Conservation (phyloP, 1,284 basidiomycete genomes). For the Taiwanofungus camphoratus region DNA sequence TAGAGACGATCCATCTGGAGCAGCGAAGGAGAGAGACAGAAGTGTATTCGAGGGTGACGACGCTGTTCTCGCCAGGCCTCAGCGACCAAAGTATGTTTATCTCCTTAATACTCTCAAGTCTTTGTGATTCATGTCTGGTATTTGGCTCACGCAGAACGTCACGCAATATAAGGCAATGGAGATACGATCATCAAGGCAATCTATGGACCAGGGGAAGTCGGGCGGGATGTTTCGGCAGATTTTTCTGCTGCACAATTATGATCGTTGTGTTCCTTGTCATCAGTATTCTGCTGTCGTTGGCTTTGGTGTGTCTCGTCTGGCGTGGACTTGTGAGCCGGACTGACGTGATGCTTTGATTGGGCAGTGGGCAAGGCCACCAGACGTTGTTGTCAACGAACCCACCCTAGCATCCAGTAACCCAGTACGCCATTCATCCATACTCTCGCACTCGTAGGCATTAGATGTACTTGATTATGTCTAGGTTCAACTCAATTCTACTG, state of each 20-base stretch:
- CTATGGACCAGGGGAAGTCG: conserved; percentile 61
- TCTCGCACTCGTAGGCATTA: no score
- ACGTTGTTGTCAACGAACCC: conserved; percentile 54
- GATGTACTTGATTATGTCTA: conserved; percentile 10
- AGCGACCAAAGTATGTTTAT: conserved; percentile 16
- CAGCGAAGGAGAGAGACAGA: conserved; percentile 18
- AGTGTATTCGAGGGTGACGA: conserved; percentile 24
- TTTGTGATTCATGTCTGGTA: no score
- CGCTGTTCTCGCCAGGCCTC: conserved; percentile 9
- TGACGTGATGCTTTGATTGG: neutral
- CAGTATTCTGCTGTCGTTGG: conserved; percentile 66
- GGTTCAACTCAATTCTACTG: conserved; percentile 30
- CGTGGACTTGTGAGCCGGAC: neutral
- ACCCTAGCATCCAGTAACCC: conserved; percentile 35
- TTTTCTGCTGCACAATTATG: conserved; percentile 68
- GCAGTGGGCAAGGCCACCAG: conserved; percentile 81
- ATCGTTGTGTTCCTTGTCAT: conserved; percentile 58
- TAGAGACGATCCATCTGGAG: conserved; percentile 35
- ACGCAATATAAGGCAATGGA: conserved; percentile 35
- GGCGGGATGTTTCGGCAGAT: conserved; percentile 52
- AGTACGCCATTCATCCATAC: conserved; percentile 22
- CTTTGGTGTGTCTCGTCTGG: conserved; percentile 44
- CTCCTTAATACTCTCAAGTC: no score
- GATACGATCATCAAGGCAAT: conserved; percentile 50
- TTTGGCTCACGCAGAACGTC: conserved; percentile 19